These are phyloP conservation scores for Fraxinus sp. DNA, from an alignment of 305 asterid species.

Conservation along the genomic window DNA sequence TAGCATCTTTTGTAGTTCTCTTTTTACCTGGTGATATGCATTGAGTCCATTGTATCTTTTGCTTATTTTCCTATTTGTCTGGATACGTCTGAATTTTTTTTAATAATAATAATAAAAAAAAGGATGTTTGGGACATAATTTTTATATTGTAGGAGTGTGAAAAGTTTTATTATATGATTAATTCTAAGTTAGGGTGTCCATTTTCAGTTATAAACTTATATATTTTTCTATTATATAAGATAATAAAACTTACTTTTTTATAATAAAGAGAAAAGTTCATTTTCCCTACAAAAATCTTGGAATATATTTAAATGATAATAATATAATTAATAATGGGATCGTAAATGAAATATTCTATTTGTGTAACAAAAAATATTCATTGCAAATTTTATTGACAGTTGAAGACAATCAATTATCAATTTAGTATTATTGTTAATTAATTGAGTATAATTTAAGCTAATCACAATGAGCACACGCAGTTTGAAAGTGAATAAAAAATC, in stretches of 20 bases:
- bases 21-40: neutral
- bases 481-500: neutral
- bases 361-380: neutral
- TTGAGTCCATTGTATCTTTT: neutral
- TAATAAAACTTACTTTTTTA: no score
- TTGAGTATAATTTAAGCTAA: neutral
- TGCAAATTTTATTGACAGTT: neutral
- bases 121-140: neutral
- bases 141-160: neutral
- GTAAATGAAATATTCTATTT: neutral
- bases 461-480: neutral
- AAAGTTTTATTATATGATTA: neutral
- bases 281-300: neutral
- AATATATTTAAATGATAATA: neutral
- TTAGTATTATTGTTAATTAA: neutral
- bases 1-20: neutral
- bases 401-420: neutral
- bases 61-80: neutral
- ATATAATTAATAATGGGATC: neutral
- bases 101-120: no score
- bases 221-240: neutral
- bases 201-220: neutral
- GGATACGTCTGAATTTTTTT: neutral
- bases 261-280: no score
- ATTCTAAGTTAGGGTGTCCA: neutral